Conservation (phyloP, 1,139 yeast genomes). For the Diutina scorzettiae region DNA sequence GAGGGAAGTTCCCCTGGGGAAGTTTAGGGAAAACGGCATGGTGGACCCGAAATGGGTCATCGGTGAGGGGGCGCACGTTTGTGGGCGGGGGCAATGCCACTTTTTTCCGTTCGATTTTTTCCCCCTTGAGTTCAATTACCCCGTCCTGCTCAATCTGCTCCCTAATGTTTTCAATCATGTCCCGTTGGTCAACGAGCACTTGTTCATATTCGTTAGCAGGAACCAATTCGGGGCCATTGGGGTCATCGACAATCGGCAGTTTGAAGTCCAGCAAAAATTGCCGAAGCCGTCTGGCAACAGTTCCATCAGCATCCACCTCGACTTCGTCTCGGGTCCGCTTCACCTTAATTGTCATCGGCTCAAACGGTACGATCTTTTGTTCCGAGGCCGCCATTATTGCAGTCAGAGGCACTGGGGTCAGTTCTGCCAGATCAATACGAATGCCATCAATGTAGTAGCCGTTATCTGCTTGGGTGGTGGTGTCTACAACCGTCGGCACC, state of each 20-base stretch:
- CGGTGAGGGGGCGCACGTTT: constrained; percentile 25
- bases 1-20: constrained; percentile 22
- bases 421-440: constrained; percentile 4
- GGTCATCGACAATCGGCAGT: constrained; percentile 30
- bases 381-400: constrained; percentile 21
- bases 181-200: constrained; percentile 21
- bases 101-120: constrained; percentile 33
- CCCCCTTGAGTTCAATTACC: constrained; percentile 30
- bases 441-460: constrained; percentile 4
- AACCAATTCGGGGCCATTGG: constrained; percentile 19
- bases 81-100: constrained; percentile 22
- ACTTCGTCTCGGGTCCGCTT: constrained; percentile 12
- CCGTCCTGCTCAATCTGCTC: constrained; percentile 25
- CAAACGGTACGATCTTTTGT: constrained; percentile 20
- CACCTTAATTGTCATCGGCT: constrained; percentile 21
- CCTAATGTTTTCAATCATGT: constrained; percentile 17
- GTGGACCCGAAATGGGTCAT: constrained; percentile 27
- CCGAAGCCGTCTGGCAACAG: constrained; percentile 29
- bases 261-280: constrained; percentile 37
- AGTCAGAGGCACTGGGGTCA: constrained; percentile 5
- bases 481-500: constrained; percentile 35
- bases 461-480: neutral
- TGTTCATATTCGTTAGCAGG: constrained; percentile 25
- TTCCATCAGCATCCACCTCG: constrained; percentile 15
- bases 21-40: constrained; percentile 28